Conservation (phyloP, 73 alveolate species). For the Durusdinium trenchii region DNA sequence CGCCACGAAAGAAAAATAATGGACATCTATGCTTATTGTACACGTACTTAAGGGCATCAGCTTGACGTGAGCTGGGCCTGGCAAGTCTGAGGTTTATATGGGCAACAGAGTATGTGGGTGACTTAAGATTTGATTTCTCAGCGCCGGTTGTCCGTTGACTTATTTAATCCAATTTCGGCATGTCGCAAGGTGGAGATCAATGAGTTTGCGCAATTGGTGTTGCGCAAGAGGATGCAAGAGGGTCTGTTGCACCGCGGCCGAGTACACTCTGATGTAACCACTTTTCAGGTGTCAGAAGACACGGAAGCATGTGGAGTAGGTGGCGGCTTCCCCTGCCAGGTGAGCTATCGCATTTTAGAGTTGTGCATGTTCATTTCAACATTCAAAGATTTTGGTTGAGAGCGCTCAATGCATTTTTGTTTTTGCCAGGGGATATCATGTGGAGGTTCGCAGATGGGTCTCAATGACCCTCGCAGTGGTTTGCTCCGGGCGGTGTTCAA, state of each 20-base stretch:
- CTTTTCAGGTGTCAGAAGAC: background rate
- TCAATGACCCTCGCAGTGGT: no score
- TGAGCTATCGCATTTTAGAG: background rate
- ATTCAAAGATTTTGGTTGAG: no score
- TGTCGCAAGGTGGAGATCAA: conserved; percentile 23
- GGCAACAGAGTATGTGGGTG: background rate
- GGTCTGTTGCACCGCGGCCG: background rate
- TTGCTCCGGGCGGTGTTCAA: no score
- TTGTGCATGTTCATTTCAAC: no score
- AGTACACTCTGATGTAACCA: background rate
- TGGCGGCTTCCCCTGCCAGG: conserved; percentile 45
- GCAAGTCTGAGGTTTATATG: background rate
- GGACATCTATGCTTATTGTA: background rate
- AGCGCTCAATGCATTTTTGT: no score
- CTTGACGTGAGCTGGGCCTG: background rate
- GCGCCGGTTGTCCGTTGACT: background rate
- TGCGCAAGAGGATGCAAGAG: background rate
- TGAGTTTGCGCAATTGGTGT: background rate
- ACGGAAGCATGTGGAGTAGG: background rate
- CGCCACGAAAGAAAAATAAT: no score
- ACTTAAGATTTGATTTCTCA: background rate
- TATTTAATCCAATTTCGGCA: background rate
- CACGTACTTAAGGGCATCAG: background rate
- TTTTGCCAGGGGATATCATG: no score
- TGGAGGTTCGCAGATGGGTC: no score